Evolutionary conservation across 2,329 filamentous ascomycete genomes (phyloP), one percentile per base, ranked within the genome.

Genomic region (Botryosphaeria dothidea): DNA sequence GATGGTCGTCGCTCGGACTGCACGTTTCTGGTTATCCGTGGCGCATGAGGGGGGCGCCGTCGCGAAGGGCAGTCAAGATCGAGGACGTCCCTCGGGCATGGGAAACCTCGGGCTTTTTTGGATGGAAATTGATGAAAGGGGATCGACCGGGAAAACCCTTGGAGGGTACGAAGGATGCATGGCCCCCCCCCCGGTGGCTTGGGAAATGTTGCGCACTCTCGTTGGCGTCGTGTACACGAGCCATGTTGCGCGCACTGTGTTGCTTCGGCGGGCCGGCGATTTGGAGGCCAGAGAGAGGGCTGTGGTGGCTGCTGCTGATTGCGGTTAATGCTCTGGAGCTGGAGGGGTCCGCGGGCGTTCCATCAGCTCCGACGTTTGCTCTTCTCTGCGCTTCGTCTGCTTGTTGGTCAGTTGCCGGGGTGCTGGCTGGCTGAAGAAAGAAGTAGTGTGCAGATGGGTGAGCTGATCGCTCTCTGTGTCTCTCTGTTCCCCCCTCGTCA

Each of bases 91-190:
- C 36, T 9, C 36, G 36, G 36, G 36, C 36, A 13, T 41, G 9
- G 9, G 9, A 41, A 9, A 9, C 15, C 15, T 41, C 15, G 6
- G 9, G 36, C 36, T n/a, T n/a, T 41, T n/a, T 41, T 17, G 19
- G 43, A 8, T 21, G n/a, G 43, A 46, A 46, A 46, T 23, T 46
- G n/a, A n/a, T 17, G 19, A 56, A 31, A 45, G 56, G 27, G 29
- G 56, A 60, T 60, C 56, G 56, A 34, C 56, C 56, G 56, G 56
- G 56, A 60, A 45, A 46, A 46, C 38, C 56, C 56, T 46, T 60
- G 25, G 56, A 45, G 11, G 27, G 21, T n/a, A n/a, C 23, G 43
- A 21, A 11, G 43, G 43, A 21, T 46, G 43, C 46, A 13, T 23
- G 34, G 43, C 56, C 36, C 36, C 41, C 8, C 36, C 36, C 15